A percentile compares a stretch with the other conserved stretches of the same genome.
phyloP scores from a whole-genome alignment of 495 filamentous ascomycete genomes.

The Sordaria brevicollis region DNA sequence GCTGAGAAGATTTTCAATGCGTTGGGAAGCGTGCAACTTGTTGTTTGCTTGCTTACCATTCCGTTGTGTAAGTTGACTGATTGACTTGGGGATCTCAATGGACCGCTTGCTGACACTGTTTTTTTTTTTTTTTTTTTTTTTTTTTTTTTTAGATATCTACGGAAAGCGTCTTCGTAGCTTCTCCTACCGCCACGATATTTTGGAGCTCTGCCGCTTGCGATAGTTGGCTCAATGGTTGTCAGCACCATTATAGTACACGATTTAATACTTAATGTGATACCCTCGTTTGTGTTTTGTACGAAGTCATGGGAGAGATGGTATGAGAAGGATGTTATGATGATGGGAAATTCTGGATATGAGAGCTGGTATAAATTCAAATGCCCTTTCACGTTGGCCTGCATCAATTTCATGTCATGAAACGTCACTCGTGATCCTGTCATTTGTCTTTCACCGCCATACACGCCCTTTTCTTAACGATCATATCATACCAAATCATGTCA shows the following conservation, averaged over 20 bases:
- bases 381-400: not conserved
- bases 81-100: not conserved
- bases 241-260: not conserved
- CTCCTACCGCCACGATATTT: conserved; percentile 59
- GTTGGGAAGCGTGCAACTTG: conserved; percentile 66
- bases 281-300: not conserved
- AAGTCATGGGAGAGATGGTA: not conserved
- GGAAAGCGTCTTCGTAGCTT: conserved; percentile 69
- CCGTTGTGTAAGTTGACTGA: conserved; percentile 51
- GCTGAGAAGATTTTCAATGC: conserved; percentile 51
- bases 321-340: not conserved
- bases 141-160: conserved; percentile 62
- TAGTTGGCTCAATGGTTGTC: not conserved
- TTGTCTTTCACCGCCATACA: not conserved
- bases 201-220: conserved; percentile 39
- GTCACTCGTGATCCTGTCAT: not conserved
- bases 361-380: not conserved
- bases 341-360: not conserved
- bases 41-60: conserved; percentile 59
- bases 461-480: not conserved
- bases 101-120: conserved; percentile 35
- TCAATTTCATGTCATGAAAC: not conserved
- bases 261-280: not conserved
- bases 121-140: conserved; percentile 50
- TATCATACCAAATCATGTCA: not conserved